Evolutionary conservation across 2,329 filamentous ascomycete species (phyloP), one percentile per base, ranked within the genome.

Genomic region (Fusarium citri): DNA sequence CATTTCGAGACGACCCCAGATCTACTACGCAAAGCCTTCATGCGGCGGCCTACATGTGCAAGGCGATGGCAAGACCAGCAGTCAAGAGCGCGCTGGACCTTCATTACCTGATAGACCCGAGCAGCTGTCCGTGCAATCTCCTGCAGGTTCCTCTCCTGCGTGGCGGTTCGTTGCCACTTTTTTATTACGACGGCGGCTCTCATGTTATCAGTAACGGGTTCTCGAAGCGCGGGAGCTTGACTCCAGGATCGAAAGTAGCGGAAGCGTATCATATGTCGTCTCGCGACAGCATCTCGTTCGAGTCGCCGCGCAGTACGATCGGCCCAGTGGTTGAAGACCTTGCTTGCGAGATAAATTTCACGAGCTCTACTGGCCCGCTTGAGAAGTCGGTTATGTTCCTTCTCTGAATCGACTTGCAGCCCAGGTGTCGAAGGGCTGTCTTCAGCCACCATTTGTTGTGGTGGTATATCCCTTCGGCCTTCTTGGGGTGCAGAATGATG

Each of bases 241-340:
- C 73, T 77, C 80, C 80, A 82, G 40, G 76, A 75, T 42, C 74
- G 73, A 56, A 81, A 82, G 57, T 77, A 81, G 14, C 82, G 81
- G 61, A 82, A 88, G 58, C 90, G 85, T 56, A 96, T 81, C 64
- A 94, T 88, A 76, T 93, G 91, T 66, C 88, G 84, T 66, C 91
- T 86, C 22, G 92, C 93, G 43, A 89, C 84, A 7, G 87, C 88
- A 6, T 92, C 93, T 42, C 88, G 86, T 66, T 89, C 85, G 18
- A 89, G 83, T 74, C 93, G 88, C 16, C 92, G 88, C 8, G 84
- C 85, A 14, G 92, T 86, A 53, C 86, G 83, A 57, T 87, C 85
- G 14, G 87, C 86, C 93, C 93, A 97, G 68, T 79, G 79, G 59
- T 78, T 81, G 62, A 78, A 80, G 20, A 76, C 73, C 66, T 76